Evolutionary conservation across 192 early-diverging fungal genomes (phyloP).

Genomic region (Coemansia sp.): DNA sequence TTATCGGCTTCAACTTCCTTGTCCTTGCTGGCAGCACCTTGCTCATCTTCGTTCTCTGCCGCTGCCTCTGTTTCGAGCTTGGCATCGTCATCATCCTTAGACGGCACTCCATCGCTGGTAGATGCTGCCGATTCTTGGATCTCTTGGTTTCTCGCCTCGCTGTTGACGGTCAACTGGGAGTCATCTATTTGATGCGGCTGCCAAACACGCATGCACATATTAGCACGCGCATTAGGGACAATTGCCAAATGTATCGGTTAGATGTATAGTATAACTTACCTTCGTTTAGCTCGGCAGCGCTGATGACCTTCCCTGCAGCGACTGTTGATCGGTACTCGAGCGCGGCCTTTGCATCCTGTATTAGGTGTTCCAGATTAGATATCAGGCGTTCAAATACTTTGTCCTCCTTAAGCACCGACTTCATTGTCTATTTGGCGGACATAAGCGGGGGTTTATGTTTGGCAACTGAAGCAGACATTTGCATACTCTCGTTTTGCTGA

Average conservation of each 20-base stretch:
- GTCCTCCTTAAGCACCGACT: conserved; percentile 55
- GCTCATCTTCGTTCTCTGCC: not conserved
- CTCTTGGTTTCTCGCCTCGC: conserved; percentile 1
- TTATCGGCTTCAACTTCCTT: conserved; percentile 2
- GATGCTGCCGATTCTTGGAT: conserved; percentile 1
- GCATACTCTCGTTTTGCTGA: not conserved
- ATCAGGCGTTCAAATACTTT: conserved; percentile 57
- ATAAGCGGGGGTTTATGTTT: conserved; percentile 31
- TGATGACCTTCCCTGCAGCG: conserved; percentile 54
- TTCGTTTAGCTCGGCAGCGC: conserved; percentile 46
- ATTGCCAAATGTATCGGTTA: not conserved
- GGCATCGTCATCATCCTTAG: not conserved
- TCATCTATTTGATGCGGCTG: conserved; percentile 14
- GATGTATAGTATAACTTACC: conserved; percentile 17
- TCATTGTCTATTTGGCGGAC: conserved; percentile 53
- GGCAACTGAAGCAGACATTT: not conserved
- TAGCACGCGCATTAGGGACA: not conserved
- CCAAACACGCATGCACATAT: not conserved
- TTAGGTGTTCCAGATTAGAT: conserved; percentile 55
- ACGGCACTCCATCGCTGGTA: not conserved
- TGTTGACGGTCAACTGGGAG: conserved; percentile 39
- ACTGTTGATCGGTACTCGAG: conserved; percentile 53
- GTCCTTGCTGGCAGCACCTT: not conserved
- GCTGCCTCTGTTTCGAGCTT: not conserved
- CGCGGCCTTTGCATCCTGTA: conserved; percentile 54